These are phyloP conservation scores for Epichloe hybrida DNA, from an alignment of 2,329 filamentous ascomycete species.

Conservation along the genomic window DNA sequence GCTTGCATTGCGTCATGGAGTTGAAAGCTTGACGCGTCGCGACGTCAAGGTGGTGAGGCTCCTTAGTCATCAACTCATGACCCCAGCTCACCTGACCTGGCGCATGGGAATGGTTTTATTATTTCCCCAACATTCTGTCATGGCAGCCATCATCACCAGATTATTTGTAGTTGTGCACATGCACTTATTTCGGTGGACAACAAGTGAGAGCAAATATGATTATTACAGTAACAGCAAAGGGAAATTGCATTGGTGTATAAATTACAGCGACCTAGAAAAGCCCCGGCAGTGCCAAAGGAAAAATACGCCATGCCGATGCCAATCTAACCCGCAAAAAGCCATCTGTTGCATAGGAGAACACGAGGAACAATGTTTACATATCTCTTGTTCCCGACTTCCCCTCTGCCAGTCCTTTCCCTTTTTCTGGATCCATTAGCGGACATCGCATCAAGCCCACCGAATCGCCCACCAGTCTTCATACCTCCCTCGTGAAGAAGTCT, in stretches of 20 bases:
- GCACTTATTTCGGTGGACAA: background rate
- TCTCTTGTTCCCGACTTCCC: slow-evolving; percentile 28
- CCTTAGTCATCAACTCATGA: slow-evolving; percentile 4
- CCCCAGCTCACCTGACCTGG: background rate
- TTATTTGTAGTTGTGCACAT: background rate
- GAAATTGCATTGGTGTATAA: slow-evolving; percentile 47
- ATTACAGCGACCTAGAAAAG: slow-evolving; percentile 46
- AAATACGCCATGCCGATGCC: slow-evolving; percentile 35
- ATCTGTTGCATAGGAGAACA: slow-evolving; percentile 25
- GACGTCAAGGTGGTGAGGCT: background rate
- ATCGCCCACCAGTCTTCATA: slow-evolving; percentile 18
- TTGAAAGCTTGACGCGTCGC: background rate
- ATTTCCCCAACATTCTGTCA: background rate
- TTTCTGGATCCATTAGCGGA: slow-evolving; percentile 26
- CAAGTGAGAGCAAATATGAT: background rate
- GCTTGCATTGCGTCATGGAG: background rate
- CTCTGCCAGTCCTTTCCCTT: slow-evolving; percentile 32
- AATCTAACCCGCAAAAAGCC: slow-evolving; percentile 33
- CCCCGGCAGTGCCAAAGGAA: slow-evolving; percentile 30
- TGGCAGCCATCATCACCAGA: background rate
- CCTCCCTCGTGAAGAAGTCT: slow-evolving; percentile 22
- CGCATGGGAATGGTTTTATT: too few species aligned
- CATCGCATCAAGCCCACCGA: slow-evolving; percentile 23
- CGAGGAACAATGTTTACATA: slow-evolving; percentile 14
- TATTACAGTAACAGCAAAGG: slow-evolving; percentile 18